These are phyloP conservation scores for Aurantiochytrium sp. DNA, from an alignment of 108 stramenopile species.

Conservation along the genomic window DNA sequence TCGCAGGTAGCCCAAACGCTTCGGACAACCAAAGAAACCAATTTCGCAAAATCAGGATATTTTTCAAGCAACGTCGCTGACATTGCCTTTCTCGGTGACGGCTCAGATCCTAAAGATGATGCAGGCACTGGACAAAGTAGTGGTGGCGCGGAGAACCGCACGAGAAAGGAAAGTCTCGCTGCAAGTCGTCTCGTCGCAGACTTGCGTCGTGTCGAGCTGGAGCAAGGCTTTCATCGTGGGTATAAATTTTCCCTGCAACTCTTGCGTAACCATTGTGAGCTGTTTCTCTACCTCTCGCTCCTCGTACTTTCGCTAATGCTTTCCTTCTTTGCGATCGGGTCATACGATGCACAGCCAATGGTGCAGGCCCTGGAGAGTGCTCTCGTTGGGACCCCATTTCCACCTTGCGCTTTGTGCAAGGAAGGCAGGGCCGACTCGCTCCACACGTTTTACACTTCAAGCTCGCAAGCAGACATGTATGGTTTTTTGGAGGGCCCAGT, in stretches of 20 bases:
- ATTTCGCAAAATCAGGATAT: too few species aligned
- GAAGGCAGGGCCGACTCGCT: neutral
- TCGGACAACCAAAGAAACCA: neutral
- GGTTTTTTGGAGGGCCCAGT: neutral
- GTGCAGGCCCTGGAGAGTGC: neutral
- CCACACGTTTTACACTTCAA: neutral
- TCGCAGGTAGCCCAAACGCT: neutral
- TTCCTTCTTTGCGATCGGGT: neutral
- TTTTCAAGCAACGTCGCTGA: neutral
- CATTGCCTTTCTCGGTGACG: too few species aligned
- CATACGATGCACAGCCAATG: neutral
- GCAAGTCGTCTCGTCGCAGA: neutral
- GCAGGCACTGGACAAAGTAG: neutral
- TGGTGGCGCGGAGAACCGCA: neutral
- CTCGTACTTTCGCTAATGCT: neutral
- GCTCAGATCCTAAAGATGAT: neutral
- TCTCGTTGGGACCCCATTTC: neutral
- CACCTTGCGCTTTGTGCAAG: neutral
- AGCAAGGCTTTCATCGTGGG: neutral
- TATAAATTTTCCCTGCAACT: neutral
- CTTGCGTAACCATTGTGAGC: neutral
- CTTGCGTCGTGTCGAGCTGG: neutral
- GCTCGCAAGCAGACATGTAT: neutral
- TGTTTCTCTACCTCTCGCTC: neutral
- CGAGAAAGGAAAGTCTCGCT: neutral